Evolutionary conservation across 2,329 filamentous ascomycete species (phyloP).

Genomic region (Neofusicoccum laricinum): DNA sequence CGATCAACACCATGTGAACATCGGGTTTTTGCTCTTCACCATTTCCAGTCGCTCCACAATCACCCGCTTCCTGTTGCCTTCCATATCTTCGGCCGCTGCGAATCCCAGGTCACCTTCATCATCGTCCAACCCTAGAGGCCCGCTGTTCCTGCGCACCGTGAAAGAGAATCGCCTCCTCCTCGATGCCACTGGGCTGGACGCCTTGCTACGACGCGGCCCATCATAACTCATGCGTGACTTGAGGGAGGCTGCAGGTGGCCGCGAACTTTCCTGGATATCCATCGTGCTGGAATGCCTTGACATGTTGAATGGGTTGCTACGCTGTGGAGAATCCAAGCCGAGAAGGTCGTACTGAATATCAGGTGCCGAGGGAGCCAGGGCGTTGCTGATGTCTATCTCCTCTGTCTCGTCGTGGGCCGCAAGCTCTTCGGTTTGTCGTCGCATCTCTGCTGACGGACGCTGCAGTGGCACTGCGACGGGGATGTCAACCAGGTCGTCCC

Average conservation of each 20-base stretch:
- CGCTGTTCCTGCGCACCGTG: constrained; percentile 31
- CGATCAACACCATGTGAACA: constrained; percentile 89
- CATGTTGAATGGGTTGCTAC: constrained; percentile 47
- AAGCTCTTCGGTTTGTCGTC: constrained; percentile 51
- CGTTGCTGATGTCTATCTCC: constrained; percentile 86
- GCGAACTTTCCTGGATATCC: constrained; percentile 29
- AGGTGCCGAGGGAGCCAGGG: constrained; percentile 50
- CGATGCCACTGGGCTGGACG: constrained; percentile 25
- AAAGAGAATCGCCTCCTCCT: constrained; percentile 45
- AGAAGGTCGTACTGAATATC: constrained; percentile 63
- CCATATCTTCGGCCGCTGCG: constrained; percentile 89
- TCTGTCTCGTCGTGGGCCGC: constrained; percentile 58
- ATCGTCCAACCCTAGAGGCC: constrained; percentile 58
- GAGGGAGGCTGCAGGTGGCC: constrained; percentile 26
- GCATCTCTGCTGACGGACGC: constrained; percentile 78
- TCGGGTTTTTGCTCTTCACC: constrained; percentile 90
- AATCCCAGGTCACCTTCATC: constrained; percentile 92
- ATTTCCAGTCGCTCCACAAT: constrained; percentile 96
- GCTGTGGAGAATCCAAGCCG: constrained; percentile 52
- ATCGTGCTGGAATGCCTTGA: constrained; percentile 45
- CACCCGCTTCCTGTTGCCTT: constrained; percentile 85
- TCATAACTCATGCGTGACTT: constrained; percentile 43
- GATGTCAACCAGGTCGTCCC: constrained; percentile 96
- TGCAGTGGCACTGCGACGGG: constrained; percentile 91
- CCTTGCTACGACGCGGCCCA: constrained; percentile 29